These are phyloP conservation scores for Amanita phalloides DNA, from an alignment of 768 basidiomycete genomes.

Conservation along the genomic window DNA sequence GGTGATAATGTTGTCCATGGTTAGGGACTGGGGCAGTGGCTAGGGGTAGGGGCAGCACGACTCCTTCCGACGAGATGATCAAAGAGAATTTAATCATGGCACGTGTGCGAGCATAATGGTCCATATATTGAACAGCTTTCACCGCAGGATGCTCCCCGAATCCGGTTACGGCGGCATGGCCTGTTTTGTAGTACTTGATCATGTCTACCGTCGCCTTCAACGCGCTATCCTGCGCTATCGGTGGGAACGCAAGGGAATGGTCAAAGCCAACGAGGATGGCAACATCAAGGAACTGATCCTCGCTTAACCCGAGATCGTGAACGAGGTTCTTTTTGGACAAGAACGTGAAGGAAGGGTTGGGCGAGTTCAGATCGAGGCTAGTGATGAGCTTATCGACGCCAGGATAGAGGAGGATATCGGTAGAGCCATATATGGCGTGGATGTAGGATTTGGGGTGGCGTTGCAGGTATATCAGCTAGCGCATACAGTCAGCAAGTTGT, in stretches of 20 bases:
- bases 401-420: slow-evolving; percentile 85
- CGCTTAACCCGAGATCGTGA: slow-evolving; percentile 46
- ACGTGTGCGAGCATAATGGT: slow-evolving; percentile 82
- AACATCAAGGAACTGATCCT: slow-evolving; percentile 93
- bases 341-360: slow-evolving; percentile 69
- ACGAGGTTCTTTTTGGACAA: slow-evolving; percentile 68
- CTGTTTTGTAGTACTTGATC: slow-evolving; percentile 88
- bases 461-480: slow-evolving; percentile 87
- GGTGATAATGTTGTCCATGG: slow-evolving; percentile 47
- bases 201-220: slow-evolving; percentile 84
- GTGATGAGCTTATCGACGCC: slow-evolving; percentile 85
- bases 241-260: slow-evolving; percentile 68
- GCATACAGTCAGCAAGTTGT: not conserved
- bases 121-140: slow-evolving; percentile 68
- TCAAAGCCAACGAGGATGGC: slow-evolving; percentile 89
- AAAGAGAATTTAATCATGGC: slow-evolving; percentile 89
- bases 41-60: slow-evolving; percentile 72
- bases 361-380: slow-evolving; percentile 63
- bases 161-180: slow-evolving; percentile 67
- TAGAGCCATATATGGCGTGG: slow-evolving; percentile 87
- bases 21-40: slow-evolving; percentile 41
- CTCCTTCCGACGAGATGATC: slow-evolving; percentile 80
- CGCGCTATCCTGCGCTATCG: slow-evolving; percentile 69
- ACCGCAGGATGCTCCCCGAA: slow-evolving; percentile 77
- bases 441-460: slow-evolving; percentile 90